These are phyloP conservation scores for Starmerella bombicola DNA, from an alignment of 805 yeast species.

Conservation along the genomic window DNA sequence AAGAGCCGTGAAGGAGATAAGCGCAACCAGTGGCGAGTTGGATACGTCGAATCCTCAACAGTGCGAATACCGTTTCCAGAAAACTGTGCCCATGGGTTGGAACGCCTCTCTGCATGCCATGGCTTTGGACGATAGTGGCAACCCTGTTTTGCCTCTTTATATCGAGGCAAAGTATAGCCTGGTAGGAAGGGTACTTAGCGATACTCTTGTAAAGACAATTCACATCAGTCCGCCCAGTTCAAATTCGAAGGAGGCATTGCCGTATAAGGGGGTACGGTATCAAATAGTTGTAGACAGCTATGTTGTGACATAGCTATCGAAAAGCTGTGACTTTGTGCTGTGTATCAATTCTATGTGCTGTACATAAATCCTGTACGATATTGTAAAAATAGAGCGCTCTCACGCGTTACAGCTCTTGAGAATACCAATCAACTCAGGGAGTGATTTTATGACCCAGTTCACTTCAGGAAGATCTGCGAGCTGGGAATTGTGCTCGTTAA, in stretches of 20 bases:
- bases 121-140: conserved; percentile 19
- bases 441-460: conserved; percentile 29
- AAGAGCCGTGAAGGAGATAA: conserved; percentile 36
- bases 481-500: conserved; percentile 39
- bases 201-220: conserved; percentile 12
- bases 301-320: conserved; percentile 35
- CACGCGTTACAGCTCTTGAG: conserved; percentile 3
- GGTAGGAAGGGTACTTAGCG: conserved; percentile 60
- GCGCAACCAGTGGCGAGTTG: conserved; percentile 68
- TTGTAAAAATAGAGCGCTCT: no score
- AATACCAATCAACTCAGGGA: conserved; percentile 18
- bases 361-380: no score
- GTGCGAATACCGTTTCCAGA: conserved; percentile 37
- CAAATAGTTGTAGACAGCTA: conserved; percentile 46
- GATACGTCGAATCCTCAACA: conserved; percentile 46
- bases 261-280: conserved; percentile 87
- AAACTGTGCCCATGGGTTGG: conserved; percentile 46
- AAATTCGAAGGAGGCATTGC: conserved; percentile 48
- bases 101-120: conserved; percentile 57
- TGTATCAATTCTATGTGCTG: no score
- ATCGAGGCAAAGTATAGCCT: conserved; percentile 31
- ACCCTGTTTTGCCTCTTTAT: conserved; percentile 18
- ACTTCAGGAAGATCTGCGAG: conserved; percentile 32
- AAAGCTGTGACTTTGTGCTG: no score
- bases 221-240: conserved; percentile 39